Base-by-base conservation (phyloP, 306 rosid genomes). In the Malus sieversii region DNA sequence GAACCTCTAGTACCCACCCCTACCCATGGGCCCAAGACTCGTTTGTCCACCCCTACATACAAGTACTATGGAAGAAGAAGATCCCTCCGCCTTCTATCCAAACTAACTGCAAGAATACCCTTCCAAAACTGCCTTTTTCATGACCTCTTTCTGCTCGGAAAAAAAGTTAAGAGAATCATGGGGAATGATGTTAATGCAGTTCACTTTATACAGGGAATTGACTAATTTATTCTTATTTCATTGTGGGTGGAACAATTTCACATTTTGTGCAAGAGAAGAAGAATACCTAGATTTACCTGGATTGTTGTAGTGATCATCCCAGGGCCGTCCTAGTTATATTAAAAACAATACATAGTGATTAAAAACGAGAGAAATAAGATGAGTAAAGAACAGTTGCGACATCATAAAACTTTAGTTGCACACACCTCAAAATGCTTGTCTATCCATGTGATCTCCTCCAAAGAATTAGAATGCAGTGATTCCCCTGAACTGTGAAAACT, bases 371-470 rank as follows among this genome's bases (percentile, higher is more conserved):
- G 35, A 19, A 25, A 63, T 8, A 48, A 8, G 25, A n/a, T 10
- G 30, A 42, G 55, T 13, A 20, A 13, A 35, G 46, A 44, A 66
- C 5, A 3, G 19, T 23, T 38, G 29, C 14, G 44, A 63, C 11
- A 62, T 53, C 45, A 10, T 30, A 42, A 70, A 51, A 32, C 73
- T 32, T 14, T 25, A 20, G 57, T 66, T 44, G 64, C 33, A 67
- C 62, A 48, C 30, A 87, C 98, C 97, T 84, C 82, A 78, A 95
- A 92, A 65, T 66, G 84, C 83, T 90, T 92, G 76, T 82, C 73
- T 61, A 85, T 66, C 97, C 97, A 95, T 46, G 88, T 74, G 71
- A 89, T 80, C 44, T 86, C 97, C 70, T 82, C 78, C 97, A 88
- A 90, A 6, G 88, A 86, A 71, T 81, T 88, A 16, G 83, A 85